Base-by-base conservation (phyloP, 768 basidiomycete species). In the Amanita rubescens region DNA sequence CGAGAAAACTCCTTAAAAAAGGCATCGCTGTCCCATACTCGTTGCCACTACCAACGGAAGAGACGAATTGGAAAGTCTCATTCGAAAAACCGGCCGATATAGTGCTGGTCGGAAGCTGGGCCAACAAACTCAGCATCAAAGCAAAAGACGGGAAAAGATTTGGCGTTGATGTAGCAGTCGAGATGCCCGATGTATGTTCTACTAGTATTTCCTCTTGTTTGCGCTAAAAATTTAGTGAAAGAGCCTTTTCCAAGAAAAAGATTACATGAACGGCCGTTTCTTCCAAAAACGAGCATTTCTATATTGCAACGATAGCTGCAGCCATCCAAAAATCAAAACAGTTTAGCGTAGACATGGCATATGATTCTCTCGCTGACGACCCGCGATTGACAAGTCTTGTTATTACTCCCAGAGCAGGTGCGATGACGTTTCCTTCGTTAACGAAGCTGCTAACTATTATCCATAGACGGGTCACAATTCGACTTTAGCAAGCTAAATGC, bases 201-300 rank as follows among this genome's bases (percentile, higher is more conserved):
- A n/a, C 11, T 34, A 7, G n/a, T n/a, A 44, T 41, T 1, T 3
- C 4, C 2, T 42, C 30, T 37, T 24, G 20, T 51, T 2, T 51
- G 25, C 32, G 39, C 39, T 52, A 34, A 52, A 14, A 7, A 14
- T 19, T 44, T 27, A 52, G n/a, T 53, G 11, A 17, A 51, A 89
- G 87, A 66, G 60, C 44, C 72, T 96, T n/a, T 94, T 98, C 62
- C 91, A 95, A 71, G 91, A 94, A 62, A 99, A 98, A 65, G 94
- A 98, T 63, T 90, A 92, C 58, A 73, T 93, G 54, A 86, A 94
- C 63, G 80, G 84, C 7, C 81, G 96, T 10, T 93, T 87, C 66
- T 94, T 95, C 65, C 87, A 94, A 64, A 98, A 98, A 64, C 77
- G 90, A 35, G 85, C 91, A 0, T 93, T n/a, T 87, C 64, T 99